Percentiles rank a stretch among this genome's conserved stretches.
phyloP scores from a whole-genome alignment of 768 basidiomycete genomes.

The Butyriboletus loyo region DNA sequence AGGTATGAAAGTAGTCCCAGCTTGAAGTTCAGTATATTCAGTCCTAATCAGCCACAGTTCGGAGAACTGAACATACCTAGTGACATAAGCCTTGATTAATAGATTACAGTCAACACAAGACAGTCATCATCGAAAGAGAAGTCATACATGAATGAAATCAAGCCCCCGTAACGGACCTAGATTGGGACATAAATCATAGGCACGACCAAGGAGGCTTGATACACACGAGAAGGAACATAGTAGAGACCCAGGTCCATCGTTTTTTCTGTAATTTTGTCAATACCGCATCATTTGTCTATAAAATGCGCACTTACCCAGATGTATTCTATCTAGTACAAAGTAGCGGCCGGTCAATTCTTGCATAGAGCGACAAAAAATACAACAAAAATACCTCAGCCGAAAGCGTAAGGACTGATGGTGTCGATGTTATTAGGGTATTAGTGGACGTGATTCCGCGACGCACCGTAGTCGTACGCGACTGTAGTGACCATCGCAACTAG shows the following conservation, averaged over 20 bases:
- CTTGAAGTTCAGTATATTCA: neutral
- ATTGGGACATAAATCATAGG: neutral
- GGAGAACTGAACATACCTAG: neutral
- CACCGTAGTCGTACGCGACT: slow-evolving; percentile 5
- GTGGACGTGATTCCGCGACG: neutral
- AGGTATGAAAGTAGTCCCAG: neutral
- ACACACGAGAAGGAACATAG: neutral
- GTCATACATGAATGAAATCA: neutral
- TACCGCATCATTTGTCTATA: too few relatives aligned
- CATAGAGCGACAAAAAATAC: neutral
- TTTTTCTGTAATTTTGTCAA: neutral
- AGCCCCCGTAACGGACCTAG: slow-evolving; percentile 12
- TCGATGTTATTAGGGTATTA: neutral
- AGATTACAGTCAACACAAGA: neutral
- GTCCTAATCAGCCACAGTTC: neutral
- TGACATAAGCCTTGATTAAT: neutral
- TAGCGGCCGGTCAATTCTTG: neutral
- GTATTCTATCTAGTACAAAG: slow-evolving; percentile 1
- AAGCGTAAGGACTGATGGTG: slow-evolving; percentile 1
- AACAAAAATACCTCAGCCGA: slow-evolving; percentile 1
- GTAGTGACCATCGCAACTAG: neutral
- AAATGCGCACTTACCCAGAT: slow-evolving; percentile 2
- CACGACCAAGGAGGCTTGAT: too few relatives aligned
- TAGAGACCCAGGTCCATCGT: neutral
- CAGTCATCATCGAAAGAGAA: neutral